Evolutionary conservation across 1,284 basidiomycete species (phyloP), one percentile per base, ranked within the genome.

Genomic region (Mycosarcoma maydis): DNA sequence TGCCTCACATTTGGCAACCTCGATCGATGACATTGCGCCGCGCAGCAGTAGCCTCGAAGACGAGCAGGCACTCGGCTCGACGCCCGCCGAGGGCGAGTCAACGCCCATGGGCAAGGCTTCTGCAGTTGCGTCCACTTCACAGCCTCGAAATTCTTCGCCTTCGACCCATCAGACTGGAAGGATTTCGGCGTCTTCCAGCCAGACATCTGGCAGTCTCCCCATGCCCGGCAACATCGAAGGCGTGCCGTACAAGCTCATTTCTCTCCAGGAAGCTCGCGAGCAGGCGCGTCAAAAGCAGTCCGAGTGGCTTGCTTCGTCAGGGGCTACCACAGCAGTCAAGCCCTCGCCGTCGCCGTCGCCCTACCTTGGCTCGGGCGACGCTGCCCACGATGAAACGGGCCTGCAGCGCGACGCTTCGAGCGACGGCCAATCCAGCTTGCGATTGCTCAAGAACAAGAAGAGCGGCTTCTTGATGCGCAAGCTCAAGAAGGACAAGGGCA

Each of bases 211-310:
- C 37, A 58, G 53, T 26, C 46, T 62, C 13, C 59, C 66, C n/a
- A 36, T 69, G 13, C 61, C 72, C 14, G 69, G 72, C 40, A 55
- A 50, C 32, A 65, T 69, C 27, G 72, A 73, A 30, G 73, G 75
- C 13, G 74, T 75, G 14, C 65, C 67, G 3, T 77, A 77, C 72
- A 76, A 76, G 56, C 72, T 77, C 40, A 77, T 77, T 49, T 72
- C 72, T 27, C 67, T 77, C 33, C 62, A 77, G 37, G 45, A 76
- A 41, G 72, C 73, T 6, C 65, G 75, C 13, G 61, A 70, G 45
- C 64, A 73, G 43, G 60, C 62, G 13, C 54, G 66, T 16, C 58
- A 57, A 51, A 69, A 62, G 41, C 66, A 69, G 44, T 58, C 58
- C 26, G 66, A 69, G 41, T 69, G 66, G 66, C 52, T 69, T 10